Base-by-base conservation (phyloP, 352 stramenopile species). In the Phytophthora pseudosyringae region DNA sequence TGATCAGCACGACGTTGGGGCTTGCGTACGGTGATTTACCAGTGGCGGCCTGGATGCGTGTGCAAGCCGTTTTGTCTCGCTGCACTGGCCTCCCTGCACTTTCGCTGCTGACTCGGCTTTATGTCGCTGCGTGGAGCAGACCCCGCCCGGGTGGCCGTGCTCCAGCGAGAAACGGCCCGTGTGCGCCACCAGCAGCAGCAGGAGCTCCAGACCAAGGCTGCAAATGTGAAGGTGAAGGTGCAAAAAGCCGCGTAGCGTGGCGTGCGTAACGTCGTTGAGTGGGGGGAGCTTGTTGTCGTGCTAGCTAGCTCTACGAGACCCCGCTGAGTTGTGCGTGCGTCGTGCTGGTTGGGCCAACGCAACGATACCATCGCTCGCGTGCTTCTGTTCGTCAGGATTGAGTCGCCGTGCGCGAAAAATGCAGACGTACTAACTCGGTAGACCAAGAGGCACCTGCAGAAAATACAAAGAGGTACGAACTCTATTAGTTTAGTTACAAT, bases 121-220 rank as follows among this genome's bases (percentile, higher is more conserved):
- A 47, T 61, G 45, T 56, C 28, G 41, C 21, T 61, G 32, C 12
- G 32, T 32, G 3, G 1, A 31, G 35, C 54, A 92, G 81, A 89
- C 35, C 81, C 83, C 3, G 47, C 71, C 21, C 77, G 83, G 29
- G 79, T 92, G 18, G 76, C 73, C 13, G 58, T 86, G 35, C 74
- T 92, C 6, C 69, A 78, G 33, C 73, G 67, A 59, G 81, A 90
- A 70, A 76, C 78, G n/a, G 69, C 76, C 12, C 81, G 80, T 32
- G 71, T 92, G 50, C 79, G 83, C 18, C 52, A 76, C 16, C 57
- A 78, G 55, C 83, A 92, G 69, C 83, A 91, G 39, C 54, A 73
- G 54, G 64, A 62, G 2, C 65, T 86, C 15, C 50, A 69, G n/a
- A 44, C 70, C 32, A 71, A 67, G 29, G 31, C 47, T 16, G 52